Evolutionary conservation across 306 rosid species (phyloP).

Genomic region (Begonia fuchsioides): DNA sequence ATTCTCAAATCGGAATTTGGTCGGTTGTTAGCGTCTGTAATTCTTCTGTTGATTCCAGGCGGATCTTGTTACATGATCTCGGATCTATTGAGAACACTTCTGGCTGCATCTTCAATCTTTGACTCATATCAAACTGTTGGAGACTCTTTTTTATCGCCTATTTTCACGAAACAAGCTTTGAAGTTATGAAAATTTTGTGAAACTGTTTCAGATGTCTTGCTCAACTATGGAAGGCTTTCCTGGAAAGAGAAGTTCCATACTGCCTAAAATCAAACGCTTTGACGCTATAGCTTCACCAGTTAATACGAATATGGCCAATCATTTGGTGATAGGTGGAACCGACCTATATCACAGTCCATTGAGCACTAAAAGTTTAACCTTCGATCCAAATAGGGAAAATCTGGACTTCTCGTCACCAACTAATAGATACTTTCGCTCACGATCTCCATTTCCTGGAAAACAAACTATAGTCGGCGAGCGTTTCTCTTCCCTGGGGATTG

Average conservation of each 20-base stretch:
- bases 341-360: conserved; percentile 22
- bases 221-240: conserved; percentile 7
- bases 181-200: neutral
- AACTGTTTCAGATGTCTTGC: conserved; percentile 5
- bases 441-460: conserved; percentile 28
- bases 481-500: conserved; percentile 1
- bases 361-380: conserved; percentile 19
- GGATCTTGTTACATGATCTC: neutral
- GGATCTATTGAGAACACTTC: conserved; percentile 3
- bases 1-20: no score
- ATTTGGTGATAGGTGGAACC: conserved; percentile 9
- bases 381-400: conserved; percentile 29
- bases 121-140: neutral
- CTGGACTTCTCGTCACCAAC: conserved; percentile 27
- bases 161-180: neutral
- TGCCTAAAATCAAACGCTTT: conserved; percentile 5
- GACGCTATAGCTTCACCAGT: conserved; percentile 7
- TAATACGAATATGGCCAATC: conserved; percentile 17
- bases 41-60: no score
- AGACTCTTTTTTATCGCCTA: no score
- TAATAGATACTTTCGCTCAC: conserved; percentile 18
- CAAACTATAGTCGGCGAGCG: conserved; percentile 3
- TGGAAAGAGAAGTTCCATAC: conserved; percentile 7
- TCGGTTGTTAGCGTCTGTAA: no score
- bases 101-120: conserved; percentile 2